Conservation (phyloP, 1,284 basidiomycete species). For the Phenoliferia sp. region DNA sequence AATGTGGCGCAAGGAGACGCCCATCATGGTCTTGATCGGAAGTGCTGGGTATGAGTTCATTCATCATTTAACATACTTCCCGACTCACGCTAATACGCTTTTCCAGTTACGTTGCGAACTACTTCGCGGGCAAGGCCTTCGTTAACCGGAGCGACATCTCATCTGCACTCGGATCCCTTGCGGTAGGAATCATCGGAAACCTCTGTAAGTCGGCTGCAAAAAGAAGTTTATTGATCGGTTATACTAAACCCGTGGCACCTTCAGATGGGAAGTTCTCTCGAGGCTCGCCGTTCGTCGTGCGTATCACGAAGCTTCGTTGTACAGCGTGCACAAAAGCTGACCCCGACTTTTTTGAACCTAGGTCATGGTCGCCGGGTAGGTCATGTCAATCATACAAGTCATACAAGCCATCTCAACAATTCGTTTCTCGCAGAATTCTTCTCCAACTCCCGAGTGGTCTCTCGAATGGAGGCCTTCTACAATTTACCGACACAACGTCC, state of each 20-base stretch:
- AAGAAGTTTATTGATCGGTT: neutral
- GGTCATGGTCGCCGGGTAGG: conserved; percentile 54
- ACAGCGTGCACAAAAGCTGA: neutral
- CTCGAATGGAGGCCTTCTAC: conserved; percentile 73
- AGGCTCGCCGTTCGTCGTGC: conserved; percentile 62
- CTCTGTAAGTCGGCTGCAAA: conserved; percentile 45
- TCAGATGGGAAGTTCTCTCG: conserved; percentile 65
- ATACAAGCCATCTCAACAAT: neutral
- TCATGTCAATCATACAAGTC: conserved; percentile 10
- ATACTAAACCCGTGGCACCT: neutral
- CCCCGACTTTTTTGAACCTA: neutral
- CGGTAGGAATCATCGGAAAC: conserved; percentile 76
- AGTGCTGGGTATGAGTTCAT: conserved; percentile 58
- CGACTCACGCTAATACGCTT: neutral
- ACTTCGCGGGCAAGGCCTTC: conserved; percentile 52
- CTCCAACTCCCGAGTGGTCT: conserved; percentile 84
- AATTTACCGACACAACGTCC: conserved; percentile 52
- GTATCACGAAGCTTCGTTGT: neutral
- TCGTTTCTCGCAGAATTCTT: conserved; percentile 49
- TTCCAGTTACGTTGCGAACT: neutral
- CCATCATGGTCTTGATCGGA: conserved; percentile 61
- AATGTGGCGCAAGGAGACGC: conserved; percentile 63
- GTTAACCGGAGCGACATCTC: conserved; percentile 53
- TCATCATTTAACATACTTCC: conserved; percentile 49
- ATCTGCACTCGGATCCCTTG: conserved; percentile 59